Conservation (phyloP, 192 early-diverging fungal genomes). For the Oehlia diaphana region DNA sequence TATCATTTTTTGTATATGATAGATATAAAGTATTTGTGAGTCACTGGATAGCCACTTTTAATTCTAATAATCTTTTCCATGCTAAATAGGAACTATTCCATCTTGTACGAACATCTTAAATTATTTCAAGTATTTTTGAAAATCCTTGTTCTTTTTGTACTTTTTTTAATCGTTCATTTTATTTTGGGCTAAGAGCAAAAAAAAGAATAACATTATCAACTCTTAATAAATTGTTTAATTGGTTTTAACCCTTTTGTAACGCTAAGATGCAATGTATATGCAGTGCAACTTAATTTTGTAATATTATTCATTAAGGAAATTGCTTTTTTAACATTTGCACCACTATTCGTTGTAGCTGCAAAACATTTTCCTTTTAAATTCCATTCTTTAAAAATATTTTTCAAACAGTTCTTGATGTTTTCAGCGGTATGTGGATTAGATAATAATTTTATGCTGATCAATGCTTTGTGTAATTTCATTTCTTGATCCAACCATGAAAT, state of each 20-base stretch:
- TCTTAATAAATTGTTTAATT: neutral
- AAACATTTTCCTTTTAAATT: neutral
- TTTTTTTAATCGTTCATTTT: neutral
- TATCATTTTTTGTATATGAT: neutral
- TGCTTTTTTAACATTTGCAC: conserved; percentile 1
- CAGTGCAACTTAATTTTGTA: neutral
- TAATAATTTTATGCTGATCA: neutral
- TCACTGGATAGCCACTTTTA: neutral
- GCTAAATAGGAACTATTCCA: neutral
- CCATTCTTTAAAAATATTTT: neutral
- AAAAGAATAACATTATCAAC: neutral
- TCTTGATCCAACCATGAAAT: neutral
- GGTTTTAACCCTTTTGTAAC: neutral
- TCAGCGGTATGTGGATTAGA: neutral
- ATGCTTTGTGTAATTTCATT: neutral
- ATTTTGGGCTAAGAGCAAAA: neutral
- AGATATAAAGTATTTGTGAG: neutral
- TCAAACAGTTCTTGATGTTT: neutral
- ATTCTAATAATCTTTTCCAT: neutral
- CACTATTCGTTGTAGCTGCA: neutral
- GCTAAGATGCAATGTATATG: neutral
- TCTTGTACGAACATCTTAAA: neutral
- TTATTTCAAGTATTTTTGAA: conserved; percentile 7
- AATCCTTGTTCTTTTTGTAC: neutral
- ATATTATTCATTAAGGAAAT: neutral